These are phyloP conservation scores for Sarcocystis neurona DNA, from an alignment of 169 alveolate genomes.

Conservation along the genomic window DNA sequence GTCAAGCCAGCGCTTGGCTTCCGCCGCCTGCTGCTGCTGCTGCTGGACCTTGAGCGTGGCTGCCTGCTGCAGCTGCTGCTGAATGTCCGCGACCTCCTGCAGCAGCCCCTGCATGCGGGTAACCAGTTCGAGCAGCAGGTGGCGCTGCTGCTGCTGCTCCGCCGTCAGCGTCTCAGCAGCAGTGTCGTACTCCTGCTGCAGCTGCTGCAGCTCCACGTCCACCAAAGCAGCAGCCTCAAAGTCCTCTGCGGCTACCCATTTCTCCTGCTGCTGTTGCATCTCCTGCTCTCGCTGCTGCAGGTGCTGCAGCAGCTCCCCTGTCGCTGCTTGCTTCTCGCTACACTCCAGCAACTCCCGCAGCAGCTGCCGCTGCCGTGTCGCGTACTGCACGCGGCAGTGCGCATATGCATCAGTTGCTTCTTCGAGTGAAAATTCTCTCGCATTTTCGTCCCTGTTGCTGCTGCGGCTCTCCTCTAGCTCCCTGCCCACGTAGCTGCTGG, in stretches of 20 bases:
- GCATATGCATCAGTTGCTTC: no score
- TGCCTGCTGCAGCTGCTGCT: not conserved
- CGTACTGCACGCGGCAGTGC: not conserved
- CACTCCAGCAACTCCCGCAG: not conserved
- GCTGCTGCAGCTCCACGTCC: not conserved
- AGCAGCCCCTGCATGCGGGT: not conserved
- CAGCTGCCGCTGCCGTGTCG: not conserved
- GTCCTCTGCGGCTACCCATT: not conserved
- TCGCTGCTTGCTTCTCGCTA: not conserved
- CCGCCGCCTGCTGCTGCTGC: not conserved
- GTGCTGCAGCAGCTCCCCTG: not conserved
- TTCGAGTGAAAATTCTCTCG: no score
- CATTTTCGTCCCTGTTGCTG: no score
- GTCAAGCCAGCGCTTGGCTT: no score
- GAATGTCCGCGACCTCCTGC: not conserved
- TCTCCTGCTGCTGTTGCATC: not conserved
- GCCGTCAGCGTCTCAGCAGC: no score
- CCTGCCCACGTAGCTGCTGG: no score
- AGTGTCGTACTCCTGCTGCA: not conserved
- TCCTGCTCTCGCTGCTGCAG: not conserved
- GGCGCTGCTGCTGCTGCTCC: not conserved
- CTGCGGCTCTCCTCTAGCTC: no score
- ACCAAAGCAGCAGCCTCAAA: slow-evolving; percentile 8
- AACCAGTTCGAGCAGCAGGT: not conserved
- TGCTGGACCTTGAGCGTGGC: not conserved